phyloP scores from a whole-genome alignment of 768 basidiomycete genomes.

The Trametes villosa region DNA sequence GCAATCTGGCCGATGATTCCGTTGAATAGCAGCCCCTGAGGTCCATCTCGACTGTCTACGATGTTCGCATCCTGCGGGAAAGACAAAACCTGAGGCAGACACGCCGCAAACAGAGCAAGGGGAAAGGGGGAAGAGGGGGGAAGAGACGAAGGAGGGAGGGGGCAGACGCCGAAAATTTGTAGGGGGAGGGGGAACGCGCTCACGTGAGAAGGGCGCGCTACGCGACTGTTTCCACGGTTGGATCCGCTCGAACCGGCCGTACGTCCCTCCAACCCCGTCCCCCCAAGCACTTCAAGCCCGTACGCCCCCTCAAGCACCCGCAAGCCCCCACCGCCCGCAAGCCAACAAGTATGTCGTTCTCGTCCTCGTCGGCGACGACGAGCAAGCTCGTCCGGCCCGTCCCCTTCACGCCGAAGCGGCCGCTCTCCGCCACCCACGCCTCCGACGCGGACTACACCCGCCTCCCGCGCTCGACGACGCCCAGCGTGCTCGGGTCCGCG shows the following conservation, averaged over 20 bases:
- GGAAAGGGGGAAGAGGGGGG: background rate
- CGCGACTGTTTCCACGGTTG: slow-evolving; percentile 25
- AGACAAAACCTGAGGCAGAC: background rate
- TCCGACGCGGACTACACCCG: slow-evolving; percentile 35
- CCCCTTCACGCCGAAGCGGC: slow-evolving; percentile 62
- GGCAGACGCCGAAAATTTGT: slow-evolving; percentile 10
- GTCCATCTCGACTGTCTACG: too few species aligned
- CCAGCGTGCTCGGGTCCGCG: slow-evolving; percentile 45
- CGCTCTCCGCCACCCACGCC: slow-evolving; percentile 44
- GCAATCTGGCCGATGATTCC: too few species aligned
- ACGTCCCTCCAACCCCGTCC: background rate
- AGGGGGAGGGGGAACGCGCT: slow-evolving; percentile 10
- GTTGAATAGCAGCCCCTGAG: too few species aligned
- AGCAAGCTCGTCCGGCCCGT: slow-evolving; percentile 44
- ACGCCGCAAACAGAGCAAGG: background rate
- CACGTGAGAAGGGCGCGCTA: slow-evolving; percentile 19
- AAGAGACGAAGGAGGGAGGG: background rate
- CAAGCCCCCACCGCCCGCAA: background rate
- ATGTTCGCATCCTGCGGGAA: too few species aligned
- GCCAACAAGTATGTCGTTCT: slow-evolving; percentile 10
- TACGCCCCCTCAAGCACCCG: background rate
- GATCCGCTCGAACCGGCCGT: background rate
- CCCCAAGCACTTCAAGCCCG: background rate
- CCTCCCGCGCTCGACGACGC: slow-evolving; percentile 42
- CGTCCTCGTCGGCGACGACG: slow-evolving; percentile 24